Conservation (phyloP, 176 grass and related monocot genomes). For the Paspalum notatum region DNA sequence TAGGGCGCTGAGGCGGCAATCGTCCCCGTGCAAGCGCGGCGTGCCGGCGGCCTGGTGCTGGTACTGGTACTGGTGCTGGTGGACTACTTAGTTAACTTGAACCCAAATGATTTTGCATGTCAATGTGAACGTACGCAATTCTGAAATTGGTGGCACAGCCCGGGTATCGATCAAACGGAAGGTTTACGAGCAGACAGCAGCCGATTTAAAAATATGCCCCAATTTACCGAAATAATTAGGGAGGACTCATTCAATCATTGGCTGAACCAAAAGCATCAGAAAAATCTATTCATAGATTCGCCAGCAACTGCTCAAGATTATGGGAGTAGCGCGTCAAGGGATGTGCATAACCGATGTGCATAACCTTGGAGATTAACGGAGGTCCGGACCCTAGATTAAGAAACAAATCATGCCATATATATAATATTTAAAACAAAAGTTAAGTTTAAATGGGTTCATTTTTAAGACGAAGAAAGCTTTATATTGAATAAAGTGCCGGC, state of each 20-base stretch:
- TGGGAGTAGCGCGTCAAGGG: no score
- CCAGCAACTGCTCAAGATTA: neutral
- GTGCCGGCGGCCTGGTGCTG: neutral
- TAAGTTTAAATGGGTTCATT: no score
- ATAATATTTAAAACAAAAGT: no score
- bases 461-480: no score
- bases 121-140: neutral
- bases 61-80: neutral
- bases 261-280: neutral
- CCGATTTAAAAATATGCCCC: neutral
- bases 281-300: neutral
- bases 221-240: constrained; percentile 1
- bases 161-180: neutral
- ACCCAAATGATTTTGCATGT: neutral
- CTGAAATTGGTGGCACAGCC: neutral
- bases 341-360: no score
- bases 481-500: no score
- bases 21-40: constrained; percentile 31
- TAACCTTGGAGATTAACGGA: no score
- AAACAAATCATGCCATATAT: no score
- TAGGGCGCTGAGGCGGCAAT: constrained; percentile 61
- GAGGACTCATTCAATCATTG: constrained; percentile 6
- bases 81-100: no score
- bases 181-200: neutral
- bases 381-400: no score